These are phyloP conservation scores for Paxillus rubicundulus DNA, from an alignment of 768 basidiomycete species.

Conservation along the genomic window DNA sequence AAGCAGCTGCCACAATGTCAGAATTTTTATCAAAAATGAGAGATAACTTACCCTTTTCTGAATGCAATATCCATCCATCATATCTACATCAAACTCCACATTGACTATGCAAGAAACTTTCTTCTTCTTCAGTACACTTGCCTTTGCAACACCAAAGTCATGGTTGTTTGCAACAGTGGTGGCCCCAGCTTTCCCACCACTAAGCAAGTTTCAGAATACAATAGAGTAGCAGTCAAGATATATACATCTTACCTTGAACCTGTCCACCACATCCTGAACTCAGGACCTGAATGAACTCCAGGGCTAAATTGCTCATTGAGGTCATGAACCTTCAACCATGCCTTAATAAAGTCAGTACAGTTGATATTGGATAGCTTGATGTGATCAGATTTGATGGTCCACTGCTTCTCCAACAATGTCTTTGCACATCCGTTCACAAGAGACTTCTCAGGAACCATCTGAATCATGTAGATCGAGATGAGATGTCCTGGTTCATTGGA, in stretches of 20 bases:
- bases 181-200: too few species aligned
- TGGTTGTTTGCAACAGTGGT: too few species aligned
- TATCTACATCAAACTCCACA: conserved; percentile 22
- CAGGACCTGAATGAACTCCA: too few species aligned
- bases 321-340: too few species aligned
- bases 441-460: not conserved
- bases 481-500: too few species aligned
- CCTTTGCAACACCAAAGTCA: not conserved
- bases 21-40: not conserved
- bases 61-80: conserved; percentile 22
- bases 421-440: not conserved
- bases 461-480: too few species aligned
- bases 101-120: conserved; percentile 6
- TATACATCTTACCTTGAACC: not conserved
- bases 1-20: not conserved
- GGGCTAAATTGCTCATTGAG: too few species aligned
- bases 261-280: too few species aligned
- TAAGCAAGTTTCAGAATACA: not conserved
- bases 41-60: conserved; percentile 5
- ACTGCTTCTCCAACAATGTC: not conserved
- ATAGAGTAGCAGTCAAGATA: not conserved
- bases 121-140: conserved; percentile 8
- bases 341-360: too few species aligned
- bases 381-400: not conserved
- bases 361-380: not conserved